Evolutionary conservation across 2,329 filamentous ascomycete genomes (phyloP).

Genomic region (Metarhizium robertsii): DNA sequence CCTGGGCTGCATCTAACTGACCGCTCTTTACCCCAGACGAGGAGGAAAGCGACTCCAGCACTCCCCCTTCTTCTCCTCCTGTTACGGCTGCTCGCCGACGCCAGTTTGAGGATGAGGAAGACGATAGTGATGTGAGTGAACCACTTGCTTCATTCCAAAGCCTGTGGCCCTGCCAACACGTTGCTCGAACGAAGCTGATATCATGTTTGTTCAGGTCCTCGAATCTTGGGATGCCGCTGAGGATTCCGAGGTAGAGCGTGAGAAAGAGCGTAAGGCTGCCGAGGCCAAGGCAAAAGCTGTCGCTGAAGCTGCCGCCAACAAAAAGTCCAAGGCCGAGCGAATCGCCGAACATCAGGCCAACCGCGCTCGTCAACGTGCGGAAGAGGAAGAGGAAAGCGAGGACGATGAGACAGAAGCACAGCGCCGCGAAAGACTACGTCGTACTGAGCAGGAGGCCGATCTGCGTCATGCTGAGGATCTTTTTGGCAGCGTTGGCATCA

Average conservation of each 20-base stretch:
- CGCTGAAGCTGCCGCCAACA: slow-evolving; percentile 76
- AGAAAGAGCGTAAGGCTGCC: slow-evolving; percentile 81
- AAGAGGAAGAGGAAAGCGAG: slow-evolving; percentile 47
- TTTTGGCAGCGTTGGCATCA: slow-evolving; percentile 66
- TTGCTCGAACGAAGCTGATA: slow-evolving; percentile 2
- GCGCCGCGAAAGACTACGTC: slow-evolving; percentile 63
- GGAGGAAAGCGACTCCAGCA: slow-evolving; percentile 28
- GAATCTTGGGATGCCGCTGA: slow-evolving; percentile 97
- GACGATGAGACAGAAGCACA: slow-evolving; percentile 66
- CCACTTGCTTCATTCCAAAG: neutral
- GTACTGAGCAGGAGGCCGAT: slow-evolving; percentile 79
- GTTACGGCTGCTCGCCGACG: slow-evolving; percentile 32
- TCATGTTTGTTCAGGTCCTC: slow-evolving; percentile 54
- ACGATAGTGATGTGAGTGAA: slow-evolving; percentile 62
- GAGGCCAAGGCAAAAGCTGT: slow-evolving; percentile 85
- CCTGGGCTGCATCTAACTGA: slow-evolving; percentile 11
- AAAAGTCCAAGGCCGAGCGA: slow-evolving; percentile 82
- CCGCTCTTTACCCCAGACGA: slow-evolving; percentile 23
- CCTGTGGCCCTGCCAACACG: slow-evolving; percentile 2
- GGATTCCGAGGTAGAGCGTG: slow-evolving; percentile 91
- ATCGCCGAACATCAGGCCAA: slow-evolving; percentile 68
- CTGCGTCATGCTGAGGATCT: slow-evolving; percentile 85
- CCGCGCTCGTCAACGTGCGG: slow-evolving; percentile 41
- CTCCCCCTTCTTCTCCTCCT: slow-evolving; percentile 27
- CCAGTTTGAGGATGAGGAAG: slow-evolving; percentile 89